Evolutionary conservation across 805 yeast species (phyloP).

Genomic region (Suhomyces pyralidae): DNA sequence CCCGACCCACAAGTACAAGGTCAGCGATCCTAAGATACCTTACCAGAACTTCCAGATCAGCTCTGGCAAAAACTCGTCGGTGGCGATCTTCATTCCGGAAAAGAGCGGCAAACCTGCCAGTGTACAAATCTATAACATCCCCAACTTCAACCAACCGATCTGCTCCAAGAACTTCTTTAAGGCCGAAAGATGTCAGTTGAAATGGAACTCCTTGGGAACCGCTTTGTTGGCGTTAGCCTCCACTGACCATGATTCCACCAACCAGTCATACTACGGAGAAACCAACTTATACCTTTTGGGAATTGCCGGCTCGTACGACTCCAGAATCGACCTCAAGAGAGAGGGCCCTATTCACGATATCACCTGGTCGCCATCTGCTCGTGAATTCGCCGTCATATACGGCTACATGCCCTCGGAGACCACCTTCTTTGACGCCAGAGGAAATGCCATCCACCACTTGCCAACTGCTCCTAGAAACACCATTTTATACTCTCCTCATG

Average conservation of each 20-base stretch:
- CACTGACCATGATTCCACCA: slow-evolving; percentile 92
- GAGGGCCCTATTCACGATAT: slow-evolving; percentile 98
- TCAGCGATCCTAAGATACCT: slow-evolving; percentile 50
- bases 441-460: slow-evolving; percentile 76
- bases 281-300: slow-evolving; percentile 87
- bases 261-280: slow-evolving; percentile 95
- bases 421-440: slow-evolving; percentile 91
- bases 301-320: slow-evolving; percentile 88
- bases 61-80: slow-evolving; percentile 86
- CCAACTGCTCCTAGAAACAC: slow-evolving; percentile 90
- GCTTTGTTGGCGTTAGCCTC: slow-evolving; percentile 90
- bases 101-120: slow-evolving; percentile 84
- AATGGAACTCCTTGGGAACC: slow-evolving; percentile 94
- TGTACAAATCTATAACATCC: slow-evolving; percentile 78
- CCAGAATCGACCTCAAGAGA: slow-evolving; percentile 79
- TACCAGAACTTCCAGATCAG: slow-evolving; percentile 62
- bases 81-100: slow-evolving; percentile 90
- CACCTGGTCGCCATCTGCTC: slow-evolving; percentile 93
- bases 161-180: slow-evolving; percentile 88
- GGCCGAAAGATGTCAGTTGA: slow-evolving; percentile 88
- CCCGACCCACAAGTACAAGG: slow-evolving; percentile 57
- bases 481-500: slow-evolving; percentile 89
- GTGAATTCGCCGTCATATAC: slow-evolving; percentile 95
- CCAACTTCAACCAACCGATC: slow-evolving; percentile 72
- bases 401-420: slow-evolving; percentile 98